These are phyloP conservation scores for Geosmithia flava DNA, from an alignment of 2,329 filamentous ascomycete species.

Conservation along the genomic window DNA sequence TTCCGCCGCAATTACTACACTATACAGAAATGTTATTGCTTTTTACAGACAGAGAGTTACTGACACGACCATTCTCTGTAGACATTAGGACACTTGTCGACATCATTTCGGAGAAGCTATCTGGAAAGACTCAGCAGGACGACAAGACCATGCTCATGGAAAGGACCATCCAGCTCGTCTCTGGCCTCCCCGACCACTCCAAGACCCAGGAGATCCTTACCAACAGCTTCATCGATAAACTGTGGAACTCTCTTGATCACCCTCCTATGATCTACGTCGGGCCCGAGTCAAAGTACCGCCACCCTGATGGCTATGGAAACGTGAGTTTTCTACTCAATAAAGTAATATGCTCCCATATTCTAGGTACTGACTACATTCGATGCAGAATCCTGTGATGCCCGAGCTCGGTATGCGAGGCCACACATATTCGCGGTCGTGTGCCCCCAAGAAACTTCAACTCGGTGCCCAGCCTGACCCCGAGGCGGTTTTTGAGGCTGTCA, in stretches of 20 bases:
- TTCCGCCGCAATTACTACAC: background rate
- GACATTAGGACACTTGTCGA: slow-evolving; percentile 52
- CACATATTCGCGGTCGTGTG: slow-evolving; percentile 52
- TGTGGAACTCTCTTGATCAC: slow-evolving; percentile 63
- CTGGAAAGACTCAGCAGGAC: slow-evolving; percentile 49
- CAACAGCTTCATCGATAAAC: slow-evolving; percentile 51
- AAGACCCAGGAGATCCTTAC: slow-evolving; percentile 50
- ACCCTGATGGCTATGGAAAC: slow-evolving; percentile 60
- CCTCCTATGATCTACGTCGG: slow-evolving; percentile 56
- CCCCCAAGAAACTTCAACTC: slow-evolving; percentile 44
- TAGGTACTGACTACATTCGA: background rate
- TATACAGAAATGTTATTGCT: background rate
- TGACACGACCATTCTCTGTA: slow-evolving; percentile 4
- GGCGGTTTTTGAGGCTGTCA: slow-evolving; percentile 49
- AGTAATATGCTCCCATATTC: too few species aligned
- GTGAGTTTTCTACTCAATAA: background rate
- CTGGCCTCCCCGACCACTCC: slow-evolving; percentile 50
- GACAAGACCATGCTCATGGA: slow-evolving; percentile 75
- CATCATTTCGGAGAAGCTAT: slow-evolving; percentile 49
- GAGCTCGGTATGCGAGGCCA: slow-evolving; percentile 55
- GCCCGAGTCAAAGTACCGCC: slow-evolving; percentile 51
- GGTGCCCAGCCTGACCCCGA: slow-evolving; percentile 56
- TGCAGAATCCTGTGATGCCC: slow-evolving; percentile 51
- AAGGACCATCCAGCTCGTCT: slow-evolving; percentile 56
- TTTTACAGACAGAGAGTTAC: background rate